phyloP scores from a whole-genome alignment of 805 yeast species.

The Lipomyces starkeyi region DNA sequence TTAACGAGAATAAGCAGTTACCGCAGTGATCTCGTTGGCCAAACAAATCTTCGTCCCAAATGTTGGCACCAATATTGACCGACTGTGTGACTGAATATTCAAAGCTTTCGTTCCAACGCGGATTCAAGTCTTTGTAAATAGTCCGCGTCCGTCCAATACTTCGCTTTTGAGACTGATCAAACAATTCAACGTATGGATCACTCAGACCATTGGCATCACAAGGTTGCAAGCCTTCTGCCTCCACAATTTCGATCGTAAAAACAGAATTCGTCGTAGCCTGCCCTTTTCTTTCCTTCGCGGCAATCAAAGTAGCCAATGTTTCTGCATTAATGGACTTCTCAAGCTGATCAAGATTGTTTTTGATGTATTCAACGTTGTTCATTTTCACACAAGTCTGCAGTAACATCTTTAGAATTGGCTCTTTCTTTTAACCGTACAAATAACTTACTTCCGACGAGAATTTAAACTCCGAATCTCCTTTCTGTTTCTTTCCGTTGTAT shows the following conservation, averaged over 20 bases:
- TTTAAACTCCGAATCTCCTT: slow-evolving; percentile 44
- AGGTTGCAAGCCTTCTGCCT: slow-evolving; percentile 65
- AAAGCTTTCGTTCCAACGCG: slow-evolving; percentile 76
- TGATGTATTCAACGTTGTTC: slow-evolving; percentile 58
- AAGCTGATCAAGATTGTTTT: slow-evolving; percentile 51
- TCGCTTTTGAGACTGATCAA: slow-evolving; percentile 59
- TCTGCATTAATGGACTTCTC: slow-evolving; percentile 69
- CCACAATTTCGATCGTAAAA: slow-evolving; percentile 65
- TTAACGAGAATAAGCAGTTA: slow-evolving; percentile 62
- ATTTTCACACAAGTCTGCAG: slow-evolving; percentile 73
- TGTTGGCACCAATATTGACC: slow-evolving; percentile 57
- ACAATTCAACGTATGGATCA: slow-evolving; percentile 64
- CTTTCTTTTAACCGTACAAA: slow-evolving; percentile 54
- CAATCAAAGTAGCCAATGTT: slow-evolving; percentile 53
- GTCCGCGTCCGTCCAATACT: slow-evolving; percentile 74
- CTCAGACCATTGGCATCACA: slow-evolving; percentile 54
- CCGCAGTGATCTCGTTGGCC: slow-evolving; percentile 71
- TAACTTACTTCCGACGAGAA: slow-evolving; percentile 36
- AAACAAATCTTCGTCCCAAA: slow-evolving; percentile 69
- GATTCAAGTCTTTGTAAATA: slow-evolving; percentile 64
- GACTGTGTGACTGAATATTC: slow-evolving; percentile 2
- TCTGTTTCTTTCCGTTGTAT: slow-evolving; percentile 39
- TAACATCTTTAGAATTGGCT: slow-evolving; percentile 54
- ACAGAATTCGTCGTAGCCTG: slow-evolving; percentile 50
- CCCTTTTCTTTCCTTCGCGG: slow-evolving; percentile 33